Percentiles rank a stretch among this genome's conserved stretches.
phyloP scores from a whole-genome alignment of 805 yeast genomes.

The Metschnikowia aberdeeniae region DNA sequence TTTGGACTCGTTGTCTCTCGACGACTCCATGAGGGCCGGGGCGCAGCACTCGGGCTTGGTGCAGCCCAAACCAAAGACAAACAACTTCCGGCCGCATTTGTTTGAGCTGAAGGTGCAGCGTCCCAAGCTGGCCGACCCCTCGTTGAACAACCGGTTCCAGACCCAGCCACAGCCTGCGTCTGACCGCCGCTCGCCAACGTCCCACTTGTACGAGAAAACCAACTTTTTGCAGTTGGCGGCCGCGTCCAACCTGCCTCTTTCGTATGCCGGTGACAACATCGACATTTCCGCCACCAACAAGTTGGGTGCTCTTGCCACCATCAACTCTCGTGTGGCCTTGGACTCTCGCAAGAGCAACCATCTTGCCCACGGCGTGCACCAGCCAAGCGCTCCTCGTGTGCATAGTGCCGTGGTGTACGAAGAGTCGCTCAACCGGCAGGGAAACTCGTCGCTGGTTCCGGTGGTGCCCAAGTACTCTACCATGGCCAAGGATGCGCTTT shows the following conservation, averaged over 20 bases:
- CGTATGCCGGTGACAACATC: conserved; percentile 15
- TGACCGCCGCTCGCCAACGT: conserved; percentile 38
- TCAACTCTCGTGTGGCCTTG: conserved; percentile 50
- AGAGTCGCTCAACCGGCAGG: conserved; percentile 34
- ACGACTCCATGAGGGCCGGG: conserved; percentile 4
- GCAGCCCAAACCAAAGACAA: conserved; percentile 19
- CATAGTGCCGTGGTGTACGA: conserved; percentile 18
- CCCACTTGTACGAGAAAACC: conserved; percentile 42
- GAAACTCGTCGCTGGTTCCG: conserved; percentile 38
- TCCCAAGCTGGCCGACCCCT: conserved; percentile 22
- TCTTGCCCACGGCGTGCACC: conserved; percentile 2
- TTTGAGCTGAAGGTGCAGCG: conserved; percentile 18
- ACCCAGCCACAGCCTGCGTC: conserved; percentile 7
- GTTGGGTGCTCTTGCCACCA: conserved; percentile 64
- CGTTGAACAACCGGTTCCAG: conserved; percentile 12
- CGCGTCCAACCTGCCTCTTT: conserved; percentile 16
- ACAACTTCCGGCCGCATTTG: conserved; percentile 15
- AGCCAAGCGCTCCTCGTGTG: not conserved
- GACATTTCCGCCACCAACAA: conserved; percentile 47
- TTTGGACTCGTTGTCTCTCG: conserved; percentile 14
- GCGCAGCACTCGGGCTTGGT: conserved; percentile 5
- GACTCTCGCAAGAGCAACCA: conserved; percentile 33
- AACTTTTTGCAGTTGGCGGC: conserved; percentile 37
- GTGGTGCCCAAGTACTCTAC: conserved; percentile 18
- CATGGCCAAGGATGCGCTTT: conserved; percentile 10